Conservation (phyloP, 2,329 filamentous ascomycete genomes). For the Diaporthe ampelina region DNA sequence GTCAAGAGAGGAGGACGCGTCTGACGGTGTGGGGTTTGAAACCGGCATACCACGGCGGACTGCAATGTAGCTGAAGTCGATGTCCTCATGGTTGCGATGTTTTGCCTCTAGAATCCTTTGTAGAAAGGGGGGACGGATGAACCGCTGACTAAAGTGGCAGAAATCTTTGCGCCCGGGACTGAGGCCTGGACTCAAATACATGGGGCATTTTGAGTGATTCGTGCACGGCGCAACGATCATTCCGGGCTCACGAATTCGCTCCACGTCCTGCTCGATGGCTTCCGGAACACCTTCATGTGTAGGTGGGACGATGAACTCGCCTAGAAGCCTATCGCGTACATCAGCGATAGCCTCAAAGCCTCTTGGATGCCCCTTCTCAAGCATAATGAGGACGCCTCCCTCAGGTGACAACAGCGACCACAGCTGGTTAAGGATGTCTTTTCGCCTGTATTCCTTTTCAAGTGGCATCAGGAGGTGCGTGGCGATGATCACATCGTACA, state of each 20-base stretch:
- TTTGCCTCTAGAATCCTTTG: slow-evolving; percentile 79
- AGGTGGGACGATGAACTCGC: slow-evolving; percentile 79
- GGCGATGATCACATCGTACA: slow-evolving; percentile 91
- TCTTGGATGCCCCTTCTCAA: slow-evolving; percentile 92
- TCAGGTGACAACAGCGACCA: slow-evolving; percentile 89
- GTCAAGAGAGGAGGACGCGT: slow-evolving; percentile 55
- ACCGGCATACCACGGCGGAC: slow-evolving; percentile 79
- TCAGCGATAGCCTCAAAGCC: slow-evolving; percentile 94
- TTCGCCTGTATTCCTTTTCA: slow-evolving; percentile 82
- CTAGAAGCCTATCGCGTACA: slow-evolving; percentile 83
- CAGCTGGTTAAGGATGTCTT: slow-evolving; percentile 85
- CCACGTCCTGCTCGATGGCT: slow-evolving; percentile 57
- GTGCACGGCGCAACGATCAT: slow-evolving; percentile 85
- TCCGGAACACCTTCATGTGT: slow-evolving; percentile 54
- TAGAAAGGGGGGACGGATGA: slow-evolving; percentile 85
- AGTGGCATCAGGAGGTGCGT: slow-evolving; percentile 85
- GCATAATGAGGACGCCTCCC: slow-evolving; percentile 86
- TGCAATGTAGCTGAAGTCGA: slow-evolving; percentile 90
- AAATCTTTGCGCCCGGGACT: slow-evolving; percentile 85
- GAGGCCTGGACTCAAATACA: slow-evolving; percentile 82
- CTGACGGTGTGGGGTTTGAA: slow-evolving; percentile 38
- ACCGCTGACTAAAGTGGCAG: slow-evolving; percentile 92
- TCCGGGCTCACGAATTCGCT: slow-evolving; percentile 67
- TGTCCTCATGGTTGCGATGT: slow-evolving; percentile 87
- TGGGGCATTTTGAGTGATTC: slow-evolving; percentile 88